Evolutionary conservation across 345 rosid species (phyloP), one percentile per base, ranked within the genome.

Genomic region (Eucalyptus marginata): DNA sequence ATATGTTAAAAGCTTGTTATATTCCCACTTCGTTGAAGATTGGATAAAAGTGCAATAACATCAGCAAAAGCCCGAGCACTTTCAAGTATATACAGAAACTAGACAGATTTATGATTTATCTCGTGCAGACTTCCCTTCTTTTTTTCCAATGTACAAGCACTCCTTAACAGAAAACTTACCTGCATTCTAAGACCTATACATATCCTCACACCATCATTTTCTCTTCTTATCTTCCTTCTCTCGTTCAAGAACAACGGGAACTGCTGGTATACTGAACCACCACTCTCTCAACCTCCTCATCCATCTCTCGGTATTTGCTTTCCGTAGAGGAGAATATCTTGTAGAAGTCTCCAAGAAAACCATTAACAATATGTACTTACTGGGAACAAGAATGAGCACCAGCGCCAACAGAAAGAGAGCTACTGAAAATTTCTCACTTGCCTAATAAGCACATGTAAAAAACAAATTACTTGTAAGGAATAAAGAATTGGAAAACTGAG

Each of bases 251-350:
- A 95, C 66, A 54, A 98, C 98, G 0, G 99, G 99, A 88, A 99
- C 99, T 5, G 99, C 99, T 0, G 99, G 99, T 89, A 96, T 93
- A 92, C 99, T 96, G 93, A 96, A 96, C 99, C 99, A 98, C 99
- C 99, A 98, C 88, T 97, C 99, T 90, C 95, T 96, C 91, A 96
- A 71, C 92, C 99, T 94, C 92, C 99, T 94, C 90, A 91, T 88
- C 91, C 92, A 91, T 93, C 96, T 93, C 88, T 96, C 99, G 0
- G 95, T 94, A 93, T 94, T 94, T 17, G 93, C 95, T 93, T 90
- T 94, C 88, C 99, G 92, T 16, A 92, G 93, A 4, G 97, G 99
- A 3, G 99, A 98, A 90, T 95, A 96, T 88, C 96, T 93, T 7
- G 99, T 98, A 91, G 93, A 98, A 20, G 86, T 89, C 94, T 98